A percentile compares a stretch with the other conserved stretches of the same genome.
Evolutionary conservation across 106 monocot species (phyloP).

Genomic region (Dendrobium chrysotoxum): DNA sequence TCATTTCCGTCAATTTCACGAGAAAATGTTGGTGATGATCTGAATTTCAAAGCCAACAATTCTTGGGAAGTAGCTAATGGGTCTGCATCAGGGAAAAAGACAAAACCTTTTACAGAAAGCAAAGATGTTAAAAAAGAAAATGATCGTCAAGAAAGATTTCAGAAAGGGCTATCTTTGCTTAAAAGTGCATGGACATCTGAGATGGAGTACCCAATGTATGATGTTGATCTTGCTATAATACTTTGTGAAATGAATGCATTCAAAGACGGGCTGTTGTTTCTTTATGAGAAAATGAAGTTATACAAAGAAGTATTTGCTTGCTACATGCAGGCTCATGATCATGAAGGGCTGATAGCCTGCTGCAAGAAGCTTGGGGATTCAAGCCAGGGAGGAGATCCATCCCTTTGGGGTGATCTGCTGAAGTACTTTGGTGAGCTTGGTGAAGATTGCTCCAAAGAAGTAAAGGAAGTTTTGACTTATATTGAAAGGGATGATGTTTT

Average conservation of each 20-base stretch:
- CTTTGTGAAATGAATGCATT: slow-evolving; percentile 86
- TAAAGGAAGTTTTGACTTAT: slow-evolving; percentile 86
- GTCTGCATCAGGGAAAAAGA: slow-evolving; percentile 10
- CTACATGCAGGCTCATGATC: slow-evolving; percentile 90
- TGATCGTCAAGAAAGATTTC: slow-evolving; percentile 46
- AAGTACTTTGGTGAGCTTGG: slow-evolving; percentile 95
- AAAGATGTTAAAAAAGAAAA: slow-evolving; percentile 22
- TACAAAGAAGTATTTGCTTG: slow-evolving; percentile 91
- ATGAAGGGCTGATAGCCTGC: slow-evolving; percentile 83
- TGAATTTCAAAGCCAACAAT: slow-evolving; percentile 15
- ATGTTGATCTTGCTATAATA: slow-evolving; percentile 87
- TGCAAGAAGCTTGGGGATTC: slow-evolving; percentile 89
- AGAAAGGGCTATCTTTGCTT: slow-evolving; percentile 72
- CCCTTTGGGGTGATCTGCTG: slow-evolving; percentile 80
- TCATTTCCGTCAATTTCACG: slow-evolving; percentile 63
- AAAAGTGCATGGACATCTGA: slow-evolving; percentile 75
- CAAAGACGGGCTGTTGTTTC: slow-evolving; percentile 72
- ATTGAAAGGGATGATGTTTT: slow-evolving; percentile 89
- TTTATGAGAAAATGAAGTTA: slow-evolving; percentile 96
- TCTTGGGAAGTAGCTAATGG: neutral
- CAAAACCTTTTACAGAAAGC: slow-evolving; percentile 16
- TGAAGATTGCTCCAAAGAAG: slow-evolving; percentile 94
- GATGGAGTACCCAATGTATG: slow-evolving; percentile 85
- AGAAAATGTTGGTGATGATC: slow-evolving; percentile 35
- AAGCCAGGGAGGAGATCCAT: slow-evolving; percentile 76